Base-by-base conservation (phyloP, 1,284 basidiomycete species). In the Pterulicium gracile region DNA sequence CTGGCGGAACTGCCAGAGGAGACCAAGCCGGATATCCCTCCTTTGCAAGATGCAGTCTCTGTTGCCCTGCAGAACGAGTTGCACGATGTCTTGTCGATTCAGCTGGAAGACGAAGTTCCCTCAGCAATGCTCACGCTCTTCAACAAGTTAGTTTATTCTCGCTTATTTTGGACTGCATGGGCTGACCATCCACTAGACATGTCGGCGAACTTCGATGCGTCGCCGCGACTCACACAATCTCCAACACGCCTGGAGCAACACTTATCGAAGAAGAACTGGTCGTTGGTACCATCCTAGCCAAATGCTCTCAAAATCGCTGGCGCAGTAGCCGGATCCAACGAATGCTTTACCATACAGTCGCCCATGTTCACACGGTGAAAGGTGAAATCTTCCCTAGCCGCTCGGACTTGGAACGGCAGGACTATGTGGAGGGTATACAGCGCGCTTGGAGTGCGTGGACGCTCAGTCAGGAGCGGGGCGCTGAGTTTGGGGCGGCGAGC, bases 201-300 rank as follows among this genome's bases (percentile, higher is more conserved):
- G 58, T 62, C 12, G 73, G 77, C 48, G 83, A 88, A 58, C 61
- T 89, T 49, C 61, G 67, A 21, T 86, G 82, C 57, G 80, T 87
- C 45, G 75, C 77, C 54, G 61, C 69, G n/a, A 82, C 79, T 1
- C 82, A 85, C 56, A 75, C 81, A 1, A 59, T 88, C 17, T 75
- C 80, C 3, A 72, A 75, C 44, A 64, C 68, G 12, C 69, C 75
- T 2, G 77, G 74, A 12, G 68, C 68, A 13, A 65, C 68, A 13
- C 65, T 89, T 24, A 61, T 70, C 3, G 87, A 88, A 55, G 80
- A 81, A 46, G 87, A 89, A 55, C 68, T 87, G 19, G 77, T 86
- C 1, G 64, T 79, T 4, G 83, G 84, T 13, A 79, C 80, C 0
- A 88, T 89, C 49, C 62, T 85, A 34, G 79, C 78, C 1, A 78